Evolutionary conservation across 306 rosid species (phyloP), one percentile per base, ranked within the genome.

Genomic region (Carpinus fangiana): DNA sequence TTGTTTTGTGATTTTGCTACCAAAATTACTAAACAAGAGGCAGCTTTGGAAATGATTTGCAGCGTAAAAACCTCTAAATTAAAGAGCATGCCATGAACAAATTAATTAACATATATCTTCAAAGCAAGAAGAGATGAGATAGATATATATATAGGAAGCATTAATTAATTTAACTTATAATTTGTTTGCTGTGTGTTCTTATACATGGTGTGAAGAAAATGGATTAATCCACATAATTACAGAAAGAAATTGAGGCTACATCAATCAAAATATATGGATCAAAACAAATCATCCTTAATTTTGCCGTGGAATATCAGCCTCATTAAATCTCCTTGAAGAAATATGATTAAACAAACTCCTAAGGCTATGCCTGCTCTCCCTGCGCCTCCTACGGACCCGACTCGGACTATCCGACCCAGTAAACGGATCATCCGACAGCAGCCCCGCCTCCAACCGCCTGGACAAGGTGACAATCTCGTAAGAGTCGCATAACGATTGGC

Each of bases 391-490:
- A 18, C 47, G 82, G 20, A 76, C 72, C 48, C 55, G 31, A 68
- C 21, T 20, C 6, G 80, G 65, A 28, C 62, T 65, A 43, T 77
- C 70, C 1, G 64, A 71, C 13, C 82, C 84, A 61, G 61, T 72
- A 75, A 90, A 83, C 0, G 87, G 84, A 47, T 84, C 76, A 83
- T 88, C 92, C 2, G 84, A 57, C 28, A 76, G 82, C 20, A 93
- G 79, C 26, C 89, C 94, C 0, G 80, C 66, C 73, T 96, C 98
- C 62, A 96, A 83, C 86, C 88, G 91, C 74, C 84, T 85, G 20
- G 94, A 93, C 45, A 93, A 83, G 2, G 97, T 72, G 62, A 96
- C 97, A 57, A 93, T 89, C 86, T 96, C 99, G 83, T 91, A 96
- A 12, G 97, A 89, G 56, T 96, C 97, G 91, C 97, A 93, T 41